Evolutionary conservation across 495 filamentous ascomycete genomes (phyloP).

Genomic region (Clavariopsis aquatica): DNA sequence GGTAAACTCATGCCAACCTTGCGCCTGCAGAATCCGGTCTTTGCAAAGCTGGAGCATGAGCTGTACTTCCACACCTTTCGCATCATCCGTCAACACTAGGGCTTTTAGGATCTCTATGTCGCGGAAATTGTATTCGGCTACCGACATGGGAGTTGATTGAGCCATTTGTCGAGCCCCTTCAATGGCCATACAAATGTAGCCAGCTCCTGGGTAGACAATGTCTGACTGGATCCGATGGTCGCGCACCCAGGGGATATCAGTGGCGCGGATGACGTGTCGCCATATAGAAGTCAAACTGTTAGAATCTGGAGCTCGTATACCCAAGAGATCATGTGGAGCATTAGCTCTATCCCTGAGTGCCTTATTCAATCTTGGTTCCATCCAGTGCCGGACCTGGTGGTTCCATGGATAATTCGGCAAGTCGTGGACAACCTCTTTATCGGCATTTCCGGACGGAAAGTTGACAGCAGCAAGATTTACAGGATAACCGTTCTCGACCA

Average conservation of each 20-base stretch:
- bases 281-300: not conserved
- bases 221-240: not conserved
- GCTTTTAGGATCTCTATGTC: not conserved
- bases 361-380: not conserved
- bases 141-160: not conserved
- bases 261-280: not conserved
- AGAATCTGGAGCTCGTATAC: not conserved
- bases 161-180: not conserved
- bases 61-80: not conserved
- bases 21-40: not conserved
- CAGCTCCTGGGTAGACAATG: not conserved
- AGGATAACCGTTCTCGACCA: too few species aligned
- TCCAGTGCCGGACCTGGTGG: constrained; percentile 2
- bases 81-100: not conserved
- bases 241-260: not conserved
- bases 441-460: too few species aligned
- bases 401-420: constrained; percentile 18
- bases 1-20: not conserved
- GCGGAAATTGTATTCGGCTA: not conserved
- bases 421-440: too few species aligned
- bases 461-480: too few species aligned
- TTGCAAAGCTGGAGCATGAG: not conserved
- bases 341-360: not conserved
- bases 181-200: not conserved
- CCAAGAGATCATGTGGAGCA: not conserved